Evolutionary conservation across 768 basidiomycete species (phyloP), one percentile per base, ranked within the genome.

Genomic region (Multifurca ochricompacta): DNA sequence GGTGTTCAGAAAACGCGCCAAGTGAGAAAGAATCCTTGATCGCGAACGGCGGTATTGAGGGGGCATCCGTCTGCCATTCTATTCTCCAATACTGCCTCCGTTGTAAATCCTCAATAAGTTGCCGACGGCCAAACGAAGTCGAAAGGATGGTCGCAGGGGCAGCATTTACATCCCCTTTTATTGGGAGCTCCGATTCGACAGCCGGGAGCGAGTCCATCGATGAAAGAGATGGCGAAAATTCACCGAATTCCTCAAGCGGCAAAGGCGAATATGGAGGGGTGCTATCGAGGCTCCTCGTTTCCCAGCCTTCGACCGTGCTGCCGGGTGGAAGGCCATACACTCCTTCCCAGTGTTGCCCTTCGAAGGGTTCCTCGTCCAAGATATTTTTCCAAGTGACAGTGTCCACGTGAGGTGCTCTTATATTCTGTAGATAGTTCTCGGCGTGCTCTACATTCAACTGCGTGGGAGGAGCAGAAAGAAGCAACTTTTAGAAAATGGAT

Each of bases 311-410:
- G 6, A 73, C 65, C 1, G 72, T 74, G 52, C 69, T 71, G 27
- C 80, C 77, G n/a, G 73, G 66, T 25, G 77, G 76, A 23, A 72
- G 64, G 74, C 65, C 82, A 58, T 79, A 79, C n/a, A 78, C 78
- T 1, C 85, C 85, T 63, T 87, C 78, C 88, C 88, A 91, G 62
- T 91, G 89, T 57, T 91, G 81, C 14, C 86, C 90, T 67, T 91
- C 85, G 57, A 88, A 86, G 3, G 88, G 87, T 53, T 91, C 89
- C 62, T 89, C 88, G 1, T 77, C 77, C 14, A 91, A 74, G 47
- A 92, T 91, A n/a, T 81, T 76, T 55, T 75, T 73, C 90, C 90
- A 92, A 3, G 85, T 87, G 6, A 89, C 67, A 1, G 72, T 72
- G 6, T 59, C 53, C 41, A 62, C 45, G 23, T 63, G 70, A 21